Evolutionary conservation across 139 green algal species (phyloP), one percentile per base, ranked within the genome.

Genomic region (Chlamydomonas incerta): DNA sequence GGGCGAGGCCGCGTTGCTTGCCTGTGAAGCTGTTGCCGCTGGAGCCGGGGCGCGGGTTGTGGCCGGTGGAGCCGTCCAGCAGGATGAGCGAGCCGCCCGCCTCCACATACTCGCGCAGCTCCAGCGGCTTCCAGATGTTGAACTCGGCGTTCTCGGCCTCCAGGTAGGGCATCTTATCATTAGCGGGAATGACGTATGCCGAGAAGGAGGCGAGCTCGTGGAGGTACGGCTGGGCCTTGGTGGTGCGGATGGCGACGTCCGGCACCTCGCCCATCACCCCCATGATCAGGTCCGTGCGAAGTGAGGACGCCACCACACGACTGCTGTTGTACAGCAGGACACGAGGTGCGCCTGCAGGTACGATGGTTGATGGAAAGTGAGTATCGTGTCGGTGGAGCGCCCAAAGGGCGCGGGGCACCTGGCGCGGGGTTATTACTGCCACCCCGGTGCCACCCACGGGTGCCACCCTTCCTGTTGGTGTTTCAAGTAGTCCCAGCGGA

Each of bases 61-160:
- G 24, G 18, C 34, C 26, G 9, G 28, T 72, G 15, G 60, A 14
- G 1, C 75, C 75, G 28, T 83, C 75, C 2, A 83, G 47, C 26
- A 83, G 60, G 1, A 83, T 28, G 2, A 83, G 60, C 2, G 37
- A 73, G 55, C 55, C 75, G 23, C 75, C 75, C 35, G 37, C 47
- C 34, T 23, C 20, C 3, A 83, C 75, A 18, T 15, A 83, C 14
- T 73, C 13, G 0, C 58, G 37, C 9, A 83, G 75, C 75, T 83
- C 60, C 60, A 62, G 35, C 11, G 75, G 60, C 60, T 83, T 83
- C 75, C 75, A 83, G 3, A 83, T 28, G 58, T 83, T 72, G 23
- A 83, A 23, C 15, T 37, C n/a, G 0, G 58, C 62, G 58, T 65
- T 26, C 60, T 83, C 75, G 10, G 75, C 60, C 26, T 41, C 28